These are phyloP conservation scores for Podospora bellae-mahoneyi DNA, from an alignment of 495 filamentous ascomycete species.

Conservation along the genomic window DNA sequence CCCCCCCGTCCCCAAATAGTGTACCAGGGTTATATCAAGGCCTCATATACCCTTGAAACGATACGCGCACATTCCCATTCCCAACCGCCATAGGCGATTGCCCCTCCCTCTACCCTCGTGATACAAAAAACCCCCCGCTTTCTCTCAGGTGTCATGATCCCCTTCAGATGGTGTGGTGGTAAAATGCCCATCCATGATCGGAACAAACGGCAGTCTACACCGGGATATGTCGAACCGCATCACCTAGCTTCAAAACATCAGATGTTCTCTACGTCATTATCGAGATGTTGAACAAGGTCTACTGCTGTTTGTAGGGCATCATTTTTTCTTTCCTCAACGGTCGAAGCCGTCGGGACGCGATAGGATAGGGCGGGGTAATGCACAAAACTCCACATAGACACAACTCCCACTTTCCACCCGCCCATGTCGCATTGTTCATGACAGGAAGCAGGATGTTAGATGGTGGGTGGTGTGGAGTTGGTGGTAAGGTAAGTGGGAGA, in stretches of 20 bases:
- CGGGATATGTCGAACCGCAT: too few relatives aligned
- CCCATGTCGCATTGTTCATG: background rate
- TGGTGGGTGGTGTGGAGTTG: background rate
- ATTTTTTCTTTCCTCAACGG: background rate
- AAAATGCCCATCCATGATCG: background rate
- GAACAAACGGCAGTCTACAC: background rate
- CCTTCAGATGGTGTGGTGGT: too few relatives aligned
- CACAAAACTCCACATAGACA: background rate
- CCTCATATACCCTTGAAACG: too few relatives aligned
- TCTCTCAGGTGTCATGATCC: background rate
- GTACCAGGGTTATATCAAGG: too few relatives aligned
- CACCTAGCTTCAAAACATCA: background rate
- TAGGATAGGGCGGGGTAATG: background rate
- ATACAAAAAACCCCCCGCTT: too few relatives aligned
- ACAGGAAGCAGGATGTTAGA: background rate
- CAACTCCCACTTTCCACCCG: background rate
- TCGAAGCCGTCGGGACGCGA: background rate
- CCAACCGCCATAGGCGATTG: too few relatives aligned
- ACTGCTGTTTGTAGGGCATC: background rate
- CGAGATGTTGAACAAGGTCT: background rate
- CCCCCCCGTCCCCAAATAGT: too few relatives aligned
- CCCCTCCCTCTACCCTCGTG: too few relatives aligned
- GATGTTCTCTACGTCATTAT: background rate
- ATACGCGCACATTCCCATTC: too few relatives aligned
- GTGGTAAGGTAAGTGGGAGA: background rate